Conservation (phyloP, 2,329 filamentous ascomycete species). For the Xylaria multiplex region DNA sequence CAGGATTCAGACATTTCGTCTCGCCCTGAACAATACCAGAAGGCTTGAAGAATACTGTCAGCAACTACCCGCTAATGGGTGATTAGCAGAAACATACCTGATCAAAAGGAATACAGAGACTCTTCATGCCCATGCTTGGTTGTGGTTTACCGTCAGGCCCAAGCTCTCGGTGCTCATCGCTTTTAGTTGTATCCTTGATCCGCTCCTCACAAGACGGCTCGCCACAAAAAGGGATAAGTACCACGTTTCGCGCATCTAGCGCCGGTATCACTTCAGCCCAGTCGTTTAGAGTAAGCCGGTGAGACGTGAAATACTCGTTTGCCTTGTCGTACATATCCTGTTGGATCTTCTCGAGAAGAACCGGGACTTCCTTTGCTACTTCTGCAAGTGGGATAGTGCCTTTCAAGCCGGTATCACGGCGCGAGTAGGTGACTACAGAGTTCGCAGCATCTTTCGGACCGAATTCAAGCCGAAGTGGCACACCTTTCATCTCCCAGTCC, state of each 20-base stretch:
- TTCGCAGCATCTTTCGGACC: conserved; percentile 93
- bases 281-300: conserved; percentile 82
- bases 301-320: conserved; percentile 78
- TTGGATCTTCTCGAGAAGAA: conserved; percentile 90
- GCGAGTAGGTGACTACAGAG: conserved; percentile 83
- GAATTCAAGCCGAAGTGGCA: conserved; percentile 93
- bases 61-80: conserved; percentile 62
- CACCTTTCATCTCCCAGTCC: conserved; percentile 97
- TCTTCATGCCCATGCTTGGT: conserved; percentile 74
- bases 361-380: conserved; percentile 77
- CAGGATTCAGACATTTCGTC: conserved; percentile 92
- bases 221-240: conserved; percentile 90
- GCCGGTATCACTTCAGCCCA: conserved; percentile 94
- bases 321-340: conserved; percentile 81
- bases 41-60: conserved; percentile 74
- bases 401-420: conserved; percentile 89
- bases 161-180: conserved; percentile 69
- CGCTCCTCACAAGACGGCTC: conserved; percentile 86
- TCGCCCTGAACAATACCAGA: conserved; percentile 79
- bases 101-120: conserved; percentile 78
- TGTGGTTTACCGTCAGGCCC: conserved; percentile 63
- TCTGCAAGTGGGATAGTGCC: conserved; percentile 79
- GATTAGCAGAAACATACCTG: conserved; percentile 56
- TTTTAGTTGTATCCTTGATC: conserved; percentile 91
- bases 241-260: conserved; percentile 90